Conservation (phyloP, 2,329 filamentous ascomycete species). For the Aspergillus floridensis region DNA sequence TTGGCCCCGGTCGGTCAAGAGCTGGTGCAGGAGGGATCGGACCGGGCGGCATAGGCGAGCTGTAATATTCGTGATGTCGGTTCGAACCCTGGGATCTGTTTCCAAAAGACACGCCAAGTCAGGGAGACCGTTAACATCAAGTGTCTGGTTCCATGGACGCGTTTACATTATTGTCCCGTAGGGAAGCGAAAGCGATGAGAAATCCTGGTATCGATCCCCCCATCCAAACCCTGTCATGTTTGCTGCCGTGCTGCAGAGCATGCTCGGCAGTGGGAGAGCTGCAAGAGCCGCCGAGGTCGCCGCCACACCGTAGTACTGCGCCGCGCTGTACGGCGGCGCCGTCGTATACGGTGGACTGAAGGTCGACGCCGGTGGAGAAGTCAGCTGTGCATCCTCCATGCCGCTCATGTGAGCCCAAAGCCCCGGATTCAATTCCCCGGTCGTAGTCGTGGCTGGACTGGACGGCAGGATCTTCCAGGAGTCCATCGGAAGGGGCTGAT, state of each 20-base stretch:
- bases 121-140: slow-evolving; percentile 28
- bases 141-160: slow-evolving; percentile 32
- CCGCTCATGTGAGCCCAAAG: slow-evolving; percentile 74
- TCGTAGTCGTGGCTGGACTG: slow-evolving; percentile 71
- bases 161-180: slow-evolving; percentile 72
- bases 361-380: slow-evolving; percentile 70
- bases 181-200: slow-evolving; percentile 55
- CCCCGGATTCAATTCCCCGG: slow-evolving; percentile 68
- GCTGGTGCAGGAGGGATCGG: not conserved
- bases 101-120: slow-evolving; percentile 24
- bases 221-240: slow-evolving; percentile 79
- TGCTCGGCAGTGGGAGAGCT: slow-evolving; percentile 77
- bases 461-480: slow-evolving; percentile 90
- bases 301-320: slow-evolving; percentile 75
- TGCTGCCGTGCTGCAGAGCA: slow-evolving; percentile 79
- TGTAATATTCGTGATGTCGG: slow-evolving; percentile 13
- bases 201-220: slow-evolving; percentile 76
- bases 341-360: slow-evolving; percentile 77
- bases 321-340: slow-evolving; percentile 58
- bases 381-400: slow-evolving; percentile 69
- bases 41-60: not conserved
- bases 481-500: slow-evolving; percentile 70
- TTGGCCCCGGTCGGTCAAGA: slow-evolving; percentile 33
- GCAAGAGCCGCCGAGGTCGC: slow-evolving; percentile 72
- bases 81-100: slow-evolving; percentile 21